Conservation (phyloP, 306 rosid species). For the Gleditsia sinensis region DNA sequence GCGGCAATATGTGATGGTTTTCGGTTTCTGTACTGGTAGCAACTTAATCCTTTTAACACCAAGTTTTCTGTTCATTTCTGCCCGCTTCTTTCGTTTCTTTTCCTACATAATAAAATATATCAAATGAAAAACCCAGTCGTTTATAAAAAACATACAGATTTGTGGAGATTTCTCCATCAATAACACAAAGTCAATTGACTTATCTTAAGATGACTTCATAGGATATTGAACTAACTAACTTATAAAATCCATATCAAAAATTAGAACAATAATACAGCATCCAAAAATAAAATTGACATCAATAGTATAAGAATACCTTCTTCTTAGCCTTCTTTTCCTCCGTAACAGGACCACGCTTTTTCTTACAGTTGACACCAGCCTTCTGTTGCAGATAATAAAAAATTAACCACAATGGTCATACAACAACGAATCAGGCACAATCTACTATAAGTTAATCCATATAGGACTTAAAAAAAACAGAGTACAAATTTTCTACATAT, state of each 20-base stretch:
- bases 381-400: constrained; percentile 47
- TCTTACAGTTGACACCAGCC: constrained; percentile 37
- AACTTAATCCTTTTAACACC: constrained; percentile 79
- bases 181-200: constrained; percentile 24
- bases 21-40: constrained; percentile 53
- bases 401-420: constrained; percentile 16
- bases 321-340: constrained; percentile 59
- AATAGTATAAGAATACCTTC: constrained; percentile 52
- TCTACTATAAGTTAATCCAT: not conserved
- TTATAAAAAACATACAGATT: constrained; percentile 13
- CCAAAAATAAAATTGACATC: constrained; percentile 19
- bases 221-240: constrained; percentile 5
- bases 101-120: constrained; percentile 43
- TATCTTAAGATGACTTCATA: constrained; percentile 8
- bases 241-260: not conserved
- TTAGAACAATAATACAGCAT: constrained; percentile 11
- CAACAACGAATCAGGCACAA: not conserved
- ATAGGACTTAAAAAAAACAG: not conserved
- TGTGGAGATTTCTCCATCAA: constrained; percentile 4
- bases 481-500: not conserved
- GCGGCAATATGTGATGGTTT: constrained; percentile 59
- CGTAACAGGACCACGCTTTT: constrained; percentile 57
- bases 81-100: constrained; percentile 57
- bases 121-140: constrained; percentile 16
- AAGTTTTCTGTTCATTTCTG: constrained; percentile 66